Evolutionary conservation across 169 alveolate genomes (phyloP).

Genomic region (Pseudocohnilembus persalinus): DNA sequence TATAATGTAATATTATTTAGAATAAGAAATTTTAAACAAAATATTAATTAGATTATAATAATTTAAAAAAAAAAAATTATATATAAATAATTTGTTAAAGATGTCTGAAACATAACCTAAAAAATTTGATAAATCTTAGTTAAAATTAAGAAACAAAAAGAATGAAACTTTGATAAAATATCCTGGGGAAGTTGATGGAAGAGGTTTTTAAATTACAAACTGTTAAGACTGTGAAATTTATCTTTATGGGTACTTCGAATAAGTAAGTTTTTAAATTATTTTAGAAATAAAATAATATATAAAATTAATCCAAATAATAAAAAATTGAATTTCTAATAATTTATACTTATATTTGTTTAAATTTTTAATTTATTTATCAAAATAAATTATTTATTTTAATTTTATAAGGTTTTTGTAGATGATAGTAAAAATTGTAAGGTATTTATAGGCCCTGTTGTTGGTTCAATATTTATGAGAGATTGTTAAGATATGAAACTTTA

Average conservation of each 20-base stretch:
- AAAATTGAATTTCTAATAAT: too few relatives aligned
- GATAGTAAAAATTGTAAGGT: slow-evolving; percentile 42
- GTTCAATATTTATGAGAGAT: slow-evolving; percentile 36
- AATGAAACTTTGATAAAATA: slow-evolving; percentile 28
- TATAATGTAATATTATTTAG: too few relatives aligned
- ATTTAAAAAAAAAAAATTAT: too few relatives aligned
- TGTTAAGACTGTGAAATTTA: slow-evolving; percentile 43
- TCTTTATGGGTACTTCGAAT: slow-evolving; percentile 36
- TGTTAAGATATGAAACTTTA: slow-evolving; percentile 31
- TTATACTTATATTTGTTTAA: too few relatives aligned
- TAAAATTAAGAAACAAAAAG: slow-evolving; percentile 27
- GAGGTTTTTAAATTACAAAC: slow-evolving; percentile 30
- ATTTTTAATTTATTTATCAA: not conserved
- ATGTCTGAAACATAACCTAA: too few relatives aligned
- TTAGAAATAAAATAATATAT: not conserved
- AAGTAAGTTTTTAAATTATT: too few relatives aligned
- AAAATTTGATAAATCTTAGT: slow-evolving; percentile 26
- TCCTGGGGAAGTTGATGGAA: slow-evolving; percentile 46
- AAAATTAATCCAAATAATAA: too few relatives aligned
- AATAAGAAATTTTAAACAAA: too few relatives aligned
- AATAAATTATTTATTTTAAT: too few relatives aligned
- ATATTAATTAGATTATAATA: too few relatives aligned
- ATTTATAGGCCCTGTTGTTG: slow-evolving; percentile 34
- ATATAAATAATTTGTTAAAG: too few relatives aligned
- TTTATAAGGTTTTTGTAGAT: slow-evolving; percentile 39